A percentile compares a stretch with the other conserved stretches of the same genome.
phyloP scores from a whole-genome alignment of 1,284 basidiomycete genomes.

The Athelia psychrophila region DNA sequence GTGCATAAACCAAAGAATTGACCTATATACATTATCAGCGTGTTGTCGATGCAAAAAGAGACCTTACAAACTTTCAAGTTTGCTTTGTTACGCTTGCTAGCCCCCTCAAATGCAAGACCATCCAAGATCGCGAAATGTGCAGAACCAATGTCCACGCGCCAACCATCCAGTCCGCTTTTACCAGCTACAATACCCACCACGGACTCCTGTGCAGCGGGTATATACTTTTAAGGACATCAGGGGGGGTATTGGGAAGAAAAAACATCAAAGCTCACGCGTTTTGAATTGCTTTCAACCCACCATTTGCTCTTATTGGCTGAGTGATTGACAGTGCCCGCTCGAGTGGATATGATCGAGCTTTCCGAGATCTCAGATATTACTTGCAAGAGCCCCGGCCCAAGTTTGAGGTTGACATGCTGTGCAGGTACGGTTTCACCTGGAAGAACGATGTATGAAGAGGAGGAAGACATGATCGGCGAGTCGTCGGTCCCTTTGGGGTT shows the following conservation, averaged over 20 bases:
- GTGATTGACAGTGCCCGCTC: constrained; percentile 63
- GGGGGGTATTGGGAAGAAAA: constrained; percentile 5
- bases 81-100: constrained; percentile 81
- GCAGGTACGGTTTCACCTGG: constrained; percentile 69
- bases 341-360: constrained; percentile 55
- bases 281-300: constrained; percentile 80
- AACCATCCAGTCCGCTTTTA: constrained; percentile 75
- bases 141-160: constrained; percentile 80
- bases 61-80: constrained; percentile 65
- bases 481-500: neutral
- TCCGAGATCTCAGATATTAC: constrained; percentile 27
- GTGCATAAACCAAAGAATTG: constrained; percentile 77
- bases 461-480: neutral
- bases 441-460: constrained; percentile 42
- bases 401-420: constrained; percentile 73
- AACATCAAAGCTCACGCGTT: constrained; percentile 44
- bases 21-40: constrained; percentile 43
- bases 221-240: constrained; percentile 52
- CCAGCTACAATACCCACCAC: constrained; percentile 74
- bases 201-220: constrained; percentile 79
- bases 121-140: constrained; percentile 77
- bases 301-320: constrained; percentile 70
- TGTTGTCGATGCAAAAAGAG: constrained; percentile 1
- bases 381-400: constrained; percentile 74
- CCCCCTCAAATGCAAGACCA: constrained; percentile 82